Evolutionary conservation across 1,284 basidiomycete genomes (phyloP).

Genomic region (Lentinula novae-zelandiae): DNA sequence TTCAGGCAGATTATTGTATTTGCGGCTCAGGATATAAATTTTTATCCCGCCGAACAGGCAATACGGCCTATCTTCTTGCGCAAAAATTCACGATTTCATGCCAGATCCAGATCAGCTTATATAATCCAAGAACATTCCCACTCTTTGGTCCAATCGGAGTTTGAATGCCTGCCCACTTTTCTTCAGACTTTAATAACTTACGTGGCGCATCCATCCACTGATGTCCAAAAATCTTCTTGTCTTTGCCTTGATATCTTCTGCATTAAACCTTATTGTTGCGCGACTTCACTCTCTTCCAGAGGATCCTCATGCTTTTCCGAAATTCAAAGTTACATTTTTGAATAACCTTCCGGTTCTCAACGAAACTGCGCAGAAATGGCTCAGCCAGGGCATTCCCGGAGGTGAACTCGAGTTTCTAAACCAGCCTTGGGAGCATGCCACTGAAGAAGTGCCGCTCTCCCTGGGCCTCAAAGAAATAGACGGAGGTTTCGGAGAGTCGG

Average conservation of each 20-base stretch:
- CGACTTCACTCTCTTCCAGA: conserved; percentile 69
- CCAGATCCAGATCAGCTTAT: conserved; percentile 3
- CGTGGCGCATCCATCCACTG: conserved; percentile 3
- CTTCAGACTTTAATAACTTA: conserved; percentile 3
- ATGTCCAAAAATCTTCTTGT: conserved; percentile 5
- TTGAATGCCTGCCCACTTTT: not conserved
- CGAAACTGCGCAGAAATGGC: conserved; percentile 72
- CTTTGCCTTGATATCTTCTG: conserved; percentile 6
- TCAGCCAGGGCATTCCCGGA: conserved; percentile 60
- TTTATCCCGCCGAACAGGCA: not conserved
- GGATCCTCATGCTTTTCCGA: conserved; percentile 81
- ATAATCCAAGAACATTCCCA: not conserved
- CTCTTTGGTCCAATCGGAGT: not conserved
- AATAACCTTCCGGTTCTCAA: conserved; percentile 75
- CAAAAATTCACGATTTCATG: not conserved
- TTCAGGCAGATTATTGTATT: not conserved
- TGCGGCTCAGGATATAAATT: not conserved
- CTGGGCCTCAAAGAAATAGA: conserved; percentile 51
- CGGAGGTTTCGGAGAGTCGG: conserved; percentile 27
- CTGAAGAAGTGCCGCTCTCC: conserved; percentile 30
- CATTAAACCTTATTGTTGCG: not conserved
- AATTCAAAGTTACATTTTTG: conserved; percentile 79
- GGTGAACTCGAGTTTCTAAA: conserved; percentile 77
- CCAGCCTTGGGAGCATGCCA: conserved; percentile 49
- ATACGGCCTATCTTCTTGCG: not conserved